Conservation (phyloP, 1,139 yeast species). For the Zygosaccharomyces sapae region DNA sequence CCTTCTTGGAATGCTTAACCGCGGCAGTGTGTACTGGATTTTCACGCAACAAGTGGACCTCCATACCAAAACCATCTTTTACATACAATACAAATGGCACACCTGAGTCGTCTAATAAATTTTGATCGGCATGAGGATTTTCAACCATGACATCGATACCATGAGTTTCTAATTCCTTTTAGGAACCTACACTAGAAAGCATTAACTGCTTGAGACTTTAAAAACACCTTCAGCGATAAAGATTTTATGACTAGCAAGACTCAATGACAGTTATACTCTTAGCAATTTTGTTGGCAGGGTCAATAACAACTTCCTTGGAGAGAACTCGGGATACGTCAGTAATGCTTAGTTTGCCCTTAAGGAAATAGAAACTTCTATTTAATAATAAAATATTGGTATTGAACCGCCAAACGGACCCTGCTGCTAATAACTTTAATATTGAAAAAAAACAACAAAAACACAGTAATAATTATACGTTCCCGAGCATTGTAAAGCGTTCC, state of each 20-base stretch:
- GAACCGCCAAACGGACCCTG: too few relatives aligned
- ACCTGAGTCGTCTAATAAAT: constrained; percentile 33
- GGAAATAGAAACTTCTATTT: constrained; percentile 23
- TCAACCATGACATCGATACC: constrained; percentile 28
- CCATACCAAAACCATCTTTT: constrained; percentile 26
- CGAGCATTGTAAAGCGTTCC: too few relatives aligned
- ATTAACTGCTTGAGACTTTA: constrained; percentile 31
- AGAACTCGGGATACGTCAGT: constrained; percentile 23
- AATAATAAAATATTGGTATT: too few relatives aligned
- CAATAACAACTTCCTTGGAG: constrained; percentile 24
- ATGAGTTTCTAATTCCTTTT: constrained; percentile 20
- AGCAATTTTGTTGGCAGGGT: constrained; percentile 19
- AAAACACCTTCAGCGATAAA: constrained; percentile 31
- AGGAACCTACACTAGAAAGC: constrained; percentile 33
- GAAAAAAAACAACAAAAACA: too few relatives aligned
- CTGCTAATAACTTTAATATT: too few relatives aligned
- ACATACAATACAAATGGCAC: constrained; percentile 27
- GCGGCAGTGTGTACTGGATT: constrained; percentile 21
- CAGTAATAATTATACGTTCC: too few relatives aligned
- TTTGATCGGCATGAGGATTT: constrained; percentile 30
- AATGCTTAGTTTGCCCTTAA: constrained; percentile 22
- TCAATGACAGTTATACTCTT: constrained; percentile 27
- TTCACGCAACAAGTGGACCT: constrained; percentile 20
- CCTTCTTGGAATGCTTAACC: constrained; percentile 15
- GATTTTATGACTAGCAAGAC: constrained; percentile 28